Base-by-base conservation (phyloP, 2,329 filamentous ascomycete genomes). In the Clonostachys rhizophaga region DNA sequence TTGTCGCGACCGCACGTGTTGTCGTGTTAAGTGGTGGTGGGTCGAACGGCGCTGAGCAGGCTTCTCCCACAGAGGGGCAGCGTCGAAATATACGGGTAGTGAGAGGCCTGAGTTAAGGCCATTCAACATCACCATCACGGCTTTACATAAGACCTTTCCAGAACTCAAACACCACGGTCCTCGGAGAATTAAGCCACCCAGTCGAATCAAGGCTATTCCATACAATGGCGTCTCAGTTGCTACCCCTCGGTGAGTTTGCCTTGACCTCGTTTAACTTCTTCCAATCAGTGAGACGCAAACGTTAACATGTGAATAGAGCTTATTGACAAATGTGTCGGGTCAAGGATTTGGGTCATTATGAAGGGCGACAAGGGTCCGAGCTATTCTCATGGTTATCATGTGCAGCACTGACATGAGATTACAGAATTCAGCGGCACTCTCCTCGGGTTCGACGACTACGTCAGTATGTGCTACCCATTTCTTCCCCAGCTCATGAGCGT, bases 281-380 rank as follows among this genome's bases (percentile, higher is more conserved):
- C 9, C 24, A 10, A 30, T 30, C 24, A 30, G 24, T 30, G 9
- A 30, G 24, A 30, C 24, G 24, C 24, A 30, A 30, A 10, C 45
- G 30, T 37, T 45, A 17, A 48, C 18, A 16, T 20, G 14, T 20
- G 13, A 34, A 20, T 62, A 96, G 94, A 99, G 71, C 83, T 99
- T 64, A 97, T 99, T 68, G 94, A 99, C 76, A 96, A 96, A 71
- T 99, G 94, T 66, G 91, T 99, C 55, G 94, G 94, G 52, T 97
- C 91, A 47, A 87, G 87, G 60, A 97, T 99, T 68, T 96, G 92
- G 91, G 91, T 99, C 53, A 84, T 99, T 60, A 99, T 99, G 94
- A 99, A 99, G 72, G 90, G 91, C 55, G 94, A 97, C 65, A 97
- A 96, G 76, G 94, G 94, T 95, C 30, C 18, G 41, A 14, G 33